Evolutionary conservation across 805 yeast genomes (phyloP).

Genomic region (Candida glaebosa): DNA sequence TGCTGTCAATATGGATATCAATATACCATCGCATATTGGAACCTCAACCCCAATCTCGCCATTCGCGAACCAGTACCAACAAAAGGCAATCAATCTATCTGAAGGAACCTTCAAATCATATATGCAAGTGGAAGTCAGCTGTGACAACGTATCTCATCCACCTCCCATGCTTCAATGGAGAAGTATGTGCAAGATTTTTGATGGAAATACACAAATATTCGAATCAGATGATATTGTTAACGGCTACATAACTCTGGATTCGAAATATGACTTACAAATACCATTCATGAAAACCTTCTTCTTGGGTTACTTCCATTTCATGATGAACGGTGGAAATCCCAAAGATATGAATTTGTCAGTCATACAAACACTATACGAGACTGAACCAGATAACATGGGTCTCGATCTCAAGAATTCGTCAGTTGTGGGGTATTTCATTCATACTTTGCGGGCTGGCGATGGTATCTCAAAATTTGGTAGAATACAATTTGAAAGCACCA

Average conservation of each 20-base stretch:
- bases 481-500: slow-evolving; percentile 2
- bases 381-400: slow-evolving; percentile 9
- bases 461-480: neutral
- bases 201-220: slow-evolving; percentile 7
- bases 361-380: slow-evolving; percentile 29
- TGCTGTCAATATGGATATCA: slow-evolving; percentile 2
- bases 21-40: slow-evolving; percentile 1
- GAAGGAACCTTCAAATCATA: slow-evolving; percentile 23
- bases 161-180: slow-evolving; percentile 26
- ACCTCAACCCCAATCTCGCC: slow-evolving; percentile 18
- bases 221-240: slow-evolving; percentile 23
- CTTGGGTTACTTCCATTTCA: slow-evolving; percentile 34
- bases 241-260: slow-evolving; percentile 21
- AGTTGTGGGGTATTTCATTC: slow-evolving; percentile 23
- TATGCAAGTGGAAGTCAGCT: slow-evolving; percentile 17
- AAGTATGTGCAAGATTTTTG: slow-evolving; percentile 16
- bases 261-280: slow-evolving; percentile 22
- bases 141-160: neutral
- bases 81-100: slow-evolving; percentile 14
- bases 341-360: slow-evolving; percentile 20
- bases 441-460: slow-evolving; percentile 13
- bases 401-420: slow-evolving; percentile 9
- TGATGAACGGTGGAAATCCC: slow-evolving; percentile 26
- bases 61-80: slow-evolving; percentile 7
- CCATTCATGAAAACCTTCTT: slow-evolving; percentile 39